Evolutionary conservation across 306 rosid genomes (phyloP), one percentile per base, ranked within the genome.

Genomic region (Cucurbita ficifolia): DNA sequence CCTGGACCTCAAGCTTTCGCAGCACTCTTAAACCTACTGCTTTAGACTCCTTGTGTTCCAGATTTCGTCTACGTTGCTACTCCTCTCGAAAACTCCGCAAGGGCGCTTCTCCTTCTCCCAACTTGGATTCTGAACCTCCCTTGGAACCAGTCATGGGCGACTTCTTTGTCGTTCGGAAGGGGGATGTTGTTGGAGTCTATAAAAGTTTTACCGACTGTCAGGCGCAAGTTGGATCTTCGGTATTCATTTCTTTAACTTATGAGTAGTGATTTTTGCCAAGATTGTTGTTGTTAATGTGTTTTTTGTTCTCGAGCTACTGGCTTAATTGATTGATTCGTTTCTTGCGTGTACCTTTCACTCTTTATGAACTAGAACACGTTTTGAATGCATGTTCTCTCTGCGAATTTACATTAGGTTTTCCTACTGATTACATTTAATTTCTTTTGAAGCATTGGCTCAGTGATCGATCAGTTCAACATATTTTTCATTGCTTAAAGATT

Each of bases 201-300:
- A 88, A 38, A 3, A 87, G 55, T 72, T 84, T 87, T 70, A 49
- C 50, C 62, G 94, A 93, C 18, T 90, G 89, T 46, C 96, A 90
- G 59, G 86, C 98, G 64, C 98, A 93, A 84, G 87, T 86, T 83
- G 91, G 96, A 81, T 79, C 96, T 36, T 88, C 98, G 77, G 98
- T 90, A 86, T 83, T 72, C 82, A 14, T 74, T 43, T 54, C 69
- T 55, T n/a, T 16, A 51, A 22, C 39, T 56, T 72, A 1, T 5
- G 2, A 13, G 3, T 69, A 4, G 17, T 69, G 43, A 49, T 11
- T 45, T 45, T 45, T 67, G 52, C 49, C 61, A 0, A 9, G 13
- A 55, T 54, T 54, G 4, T 54, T 54, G 33, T 3, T 6, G 39
- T 8, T 33, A 16, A 60, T 61, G 42, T 61, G 17, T 14, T 61